phyloP scores from a whole-genome alignment of 495 filamentous ascomycete genomes.

The Penicillium salamii region DNA sequence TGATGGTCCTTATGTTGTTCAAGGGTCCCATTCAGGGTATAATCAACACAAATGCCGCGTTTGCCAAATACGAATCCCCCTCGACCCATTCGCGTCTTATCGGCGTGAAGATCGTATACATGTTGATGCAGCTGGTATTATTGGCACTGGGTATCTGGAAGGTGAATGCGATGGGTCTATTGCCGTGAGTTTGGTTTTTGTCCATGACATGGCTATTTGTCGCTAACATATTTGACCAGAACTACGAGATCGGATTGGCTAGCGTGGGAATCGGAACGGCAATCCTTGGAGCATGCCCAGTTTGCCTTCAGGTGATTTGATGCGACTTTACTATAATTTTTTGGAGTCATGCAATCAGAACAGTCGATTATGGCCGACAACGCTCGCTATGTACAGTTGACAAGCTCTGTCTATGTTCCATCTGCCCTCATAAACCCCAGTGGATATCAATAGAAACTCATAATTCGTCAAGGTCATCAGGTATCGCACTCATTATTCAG shows the following conservation, averaged over 20 bases:
- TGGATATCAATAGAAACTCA: not conserved
- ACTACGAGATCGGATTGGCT: conserved; percentile 95
- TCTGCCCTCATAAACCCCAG: not conserved
- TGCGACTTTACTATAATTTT: not conserved
- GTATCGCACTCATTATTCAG: not conserved
- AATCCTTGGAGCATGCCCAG: conserved; percentile 67
- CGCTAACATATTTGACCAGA: conserved; percentile 39
- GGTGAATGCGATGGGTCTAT: conserved; percentile 90
- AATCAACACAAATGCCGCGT: conserved; percentile 71
- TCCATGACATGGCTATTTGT: conserved; percentile 1
- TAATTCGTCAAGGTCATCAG: not conserved
- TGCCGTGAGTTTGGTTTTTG: conserved; percentile 64
- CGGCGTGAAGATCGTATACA: conserved; percentile 79
- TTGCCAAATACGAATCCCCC: conserved; percentile 84
- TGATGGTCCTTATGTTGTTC: conserved; percentile 99
- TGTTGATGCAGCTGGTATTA: conserved; percentile 79
- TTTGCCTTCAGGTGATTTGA: conserved; percentile 42
- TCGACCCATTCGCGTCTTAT: conserved; percentile 68
- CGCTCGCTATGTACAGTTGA: not conserved
- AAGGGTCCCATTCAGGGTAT: conserved; percentile 91
- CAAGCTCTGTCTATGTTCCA: not conserved
- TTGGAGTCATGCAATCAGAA: not conserved
- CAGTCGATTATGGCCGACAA: too few species aligned
- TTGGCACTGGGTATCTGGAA: conserved; percentile 92
- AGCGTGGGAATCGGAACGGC: conserved; percentile 83